Evolutionary conservation across 2,329 filamentous ascomycete genomes (phyloP).

Genomic region (Phialophora chinensis): DNA sequence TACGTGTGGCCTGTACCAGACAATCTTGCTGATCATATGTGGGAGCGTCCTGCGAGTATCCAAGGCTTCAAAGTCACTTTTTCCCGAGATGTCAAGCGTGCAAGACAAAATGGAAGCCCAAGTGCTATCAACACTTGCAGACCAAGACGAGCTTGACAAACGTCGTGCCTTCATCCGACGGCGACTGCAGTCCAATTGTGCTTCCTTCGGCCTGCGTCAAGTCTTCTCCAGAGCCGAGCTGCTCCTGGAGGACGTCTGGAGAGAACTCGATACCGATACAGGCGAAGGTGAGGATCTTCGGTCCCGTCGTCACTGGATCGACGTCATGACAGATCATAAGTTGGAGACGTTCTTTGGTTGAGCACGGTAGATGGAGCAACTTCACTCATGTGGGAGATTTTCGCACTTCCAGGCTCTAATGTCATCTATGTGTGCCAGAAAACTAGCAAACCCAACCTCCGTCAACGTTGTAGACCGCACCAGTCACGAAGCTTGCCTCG

Average conservation of each 20-base stretch:
- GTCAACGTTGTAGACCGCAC: constrained; percentile 54
- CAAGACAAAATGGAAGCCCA: constrained; percentile 21
- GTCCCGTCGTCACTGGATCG: constrained; percentile 26
- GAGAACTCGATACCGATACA: constrained; percentile 23
- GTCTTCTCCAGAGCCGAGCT: constrained; percentile 26
- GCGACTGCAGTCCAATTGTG: constrained; percentile 27
- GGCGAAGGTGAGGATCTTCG: constrained; percentile 20
- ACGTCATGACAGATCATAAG: constrained; percentile 28
- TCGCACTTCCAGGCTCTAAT: too few relatives aligned
- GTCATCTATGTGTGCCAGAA: background rate
- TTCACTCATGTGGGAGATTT: too few relatives aligned
- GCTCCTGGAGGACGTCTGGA: constrained; percentile 25
- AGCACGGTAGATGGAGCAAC: background rate
- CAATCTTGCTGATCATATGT: constrained; percentile 27
- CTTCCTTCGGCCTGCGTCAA: constrained; percentile 23
- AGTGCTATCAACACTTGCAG: constrained; percentile 25
- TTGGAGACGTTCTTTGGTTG: constrained; percentile 29
- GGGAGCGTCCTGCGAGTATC: constrained; percentile 25
- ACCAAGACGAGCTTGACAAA: constrained; percentile 22
- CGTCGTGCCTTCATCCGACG: constrained; percentile 27
- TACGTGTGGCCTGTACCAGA: constrained; percentile 29
- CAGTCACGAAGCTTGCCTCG: constrained; percentile 55
- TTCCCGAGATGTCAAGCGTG: constrained; percentile 2
- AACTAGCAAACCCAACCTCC: constrained; percentile 50
- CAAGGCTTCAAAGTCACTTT: constrained; percentile 7